Base-by-base conservation (phyloP, 2,329 filamentous ascomycete genomes). In the Sporothrix globosa region DNA sequence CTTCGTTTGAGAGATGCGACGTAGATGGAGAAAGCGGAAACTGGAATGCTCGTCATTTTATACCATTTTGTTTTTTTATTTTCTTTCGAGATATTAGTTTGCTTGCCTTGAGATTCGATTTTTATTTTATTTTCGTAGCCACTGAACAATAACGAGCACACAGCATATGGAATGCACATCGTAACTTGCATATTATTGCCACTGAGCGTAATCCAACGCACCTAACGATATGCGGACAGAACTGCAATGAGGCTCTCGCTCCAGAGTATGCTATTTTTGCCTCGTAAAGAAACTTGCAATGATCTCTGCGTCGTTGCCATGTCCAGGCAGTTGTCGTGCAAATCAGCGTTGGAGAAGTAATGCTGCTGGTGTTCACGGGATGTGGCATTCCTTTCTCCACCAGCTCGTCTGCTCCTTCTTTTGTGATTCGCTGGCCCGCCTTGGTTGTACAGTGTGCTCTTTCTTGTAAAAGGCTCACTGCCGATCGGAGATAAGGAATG, bases 11-110 rank as follows among this genome's bases (percentile, higher is more conserved):
- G 39, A 63, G 39, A 1, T 63, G 24, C 39, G 39, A 46, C 21
- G 58, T 63, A 19, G 21, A 63, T 19, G 58, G n/a, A 34, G 39
- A 46, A 63, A 39, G 58, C 58, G 58, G 58, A 67, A 27, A 52
- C 61, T 56, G 52, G 52, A 56, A 46, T 60, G 69, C 44, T 50
- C 46, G 54, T 53, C 67, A 41, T 70, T 34, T 34, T 70, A 60
- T 70, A 67, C 69, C 61, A 66, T 70, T 56, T 66, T 70, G 44
- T 60, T 69, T 61, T 58, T 13, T 60, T 21, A 14, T 41, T 52
- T 41, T 52, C 34, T 56, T 58, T 48, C 19, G n/a, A 19, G 34
- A 30, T 58, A 17, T 58, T 44, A 24, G 27, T 41, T 56, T 39
- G 34, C 39, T 11, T 46, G 14, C 27, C 41, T 19, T 46, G 44